Evolutionary conservation across 2,329 filamentous ascomycete genomes (phyloP).

Genomic region (Berkeleyomyces basicola): DNA sequence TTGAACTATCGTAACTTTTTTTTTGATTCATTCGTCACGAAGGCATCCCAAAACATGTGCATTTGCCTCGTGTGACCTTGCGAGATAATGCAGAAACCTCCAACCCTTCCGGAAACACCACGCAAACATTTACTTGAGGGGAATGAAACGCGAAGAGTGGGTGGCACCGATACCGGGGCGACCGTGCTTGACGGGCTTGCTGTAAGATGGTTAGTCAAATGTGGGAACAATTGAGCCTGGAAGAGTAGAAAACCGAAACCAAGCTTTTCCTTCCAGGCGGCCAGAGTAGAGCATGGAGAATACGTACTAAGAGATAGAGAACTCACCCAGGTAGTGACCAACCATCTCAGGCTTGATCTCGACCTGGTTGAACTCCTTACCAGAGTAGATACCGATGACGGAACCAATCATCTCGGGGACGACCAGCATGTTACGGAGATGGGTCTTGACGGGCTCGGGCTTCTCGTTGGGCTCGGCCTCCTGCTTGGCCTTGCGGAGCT

Average conservation of each 20-base stretch:
- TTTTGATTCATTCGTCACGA: constrained; percentile 15
- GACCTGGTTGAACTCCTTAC: constrained; percentile 99
- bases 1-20: constrained; percentile 12
- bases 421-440: constrained; percentile 99
- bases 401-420: constrained; percentile 99
- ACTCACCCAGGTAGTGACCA: constrained; percentile 97
- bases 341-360: constrained; percentile 99
- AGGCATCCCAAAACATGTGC: constrained; percentile 12
- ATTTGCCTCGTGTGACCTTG: constrained; percentile 11
- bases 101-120: constrained; percentile 17
- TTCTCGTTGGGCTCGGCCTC: constrained; percentile 99
- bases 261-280: neutral
- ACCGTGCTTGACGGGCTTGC: constrained; percentile 99
- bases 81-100: constrained; percentile 34
- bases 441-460: constrained; percentile 97
- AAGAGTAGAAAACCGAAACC: neutral
- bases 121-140: constrained; percentile 65
- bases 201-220: constrained; percentile 37
- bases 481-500: constrained; percentile 99
- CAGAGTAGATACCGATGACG: constrained; percentile 98
- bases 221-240: neutral
- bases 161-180: constrained; percentile 99
- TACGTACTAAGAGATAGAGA: constrained; percentile 98
- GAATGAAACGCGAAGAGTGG: constrained; percentile 99
- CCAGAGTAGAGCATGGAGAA: neutral